These are phyloP conservation scores for Ophiostoma himal-ulmi DNA, from an alignment of 2,329 filamentous ascomycete genomes.

Conservation along the genomic window DNA sequence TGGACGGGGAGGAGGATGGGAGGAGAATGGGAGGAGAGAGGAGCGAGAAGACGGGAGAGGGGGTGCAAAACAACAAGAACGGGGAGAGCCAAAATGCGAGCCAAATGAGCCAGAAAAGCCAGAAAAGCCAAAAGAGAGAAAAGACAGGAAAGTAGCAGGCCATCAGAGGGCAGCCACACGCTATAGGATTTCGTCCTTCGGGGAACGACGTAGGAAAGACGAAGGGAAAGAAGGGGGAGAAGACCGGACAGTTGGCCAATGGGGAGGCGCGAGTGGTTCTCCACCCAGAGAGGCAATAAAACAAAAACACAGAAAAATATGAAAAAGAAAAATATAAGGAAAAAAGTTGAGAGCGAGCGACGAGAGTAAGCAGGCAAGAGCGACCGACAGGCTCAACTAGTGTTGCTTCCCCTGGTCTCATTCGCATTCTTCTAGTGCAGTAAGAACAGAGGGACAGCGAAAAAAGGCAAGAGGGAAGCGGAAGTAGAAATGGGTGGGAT, in stretches of 20 bases:
- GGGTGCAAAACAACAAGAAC: slow-evolving; percentile 19
- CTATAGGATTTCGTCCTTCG: slow-evolving; percentile 8
- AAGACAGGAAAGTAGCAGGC: slow-evolving; percentile 1
- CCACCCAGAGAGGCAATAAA: slow-evolving; percentile 18
- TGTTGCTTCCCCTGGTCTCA: slow-evolving; percentile 15
- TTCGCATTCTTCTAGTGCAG: slow-evolving; percentile 11
- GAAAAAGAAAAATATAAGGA: slow-evolving; percentile 16
- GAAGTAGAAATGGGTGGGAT: slow-evolving; percentile 1
- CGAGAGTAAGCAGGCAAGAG: slow-evolving; percentile 14
- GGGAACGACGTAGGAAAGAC: slow-evolving; percentile 12
- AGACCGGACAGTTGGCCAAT: slow-evolving; percentile 17
- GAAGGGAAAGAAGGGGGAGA: slow-evolving; percentile 20
- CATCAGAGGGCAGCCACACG: slow-evolving; percentile 14
- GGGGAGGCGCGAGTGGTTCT: slow-evolving; percentile 4
- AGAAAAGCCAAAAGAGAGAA: neutral
- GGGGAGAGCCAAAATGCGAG: slow-evolving; percentile 12
- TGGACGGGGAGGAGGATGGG: neutral
- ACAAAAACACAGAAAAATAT: slow-evolving; percentile 21
- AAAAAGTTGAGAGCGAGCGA: slow-evolving; percentile 17
- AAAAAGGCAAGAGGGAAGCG: neutral
- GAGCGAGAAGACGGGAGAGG: slow-evolving; percentile 12
- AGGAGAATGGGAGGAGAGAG: slow-evolving; percentile 12
- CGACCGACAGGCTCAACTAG: slow-evolving; percentile 13
- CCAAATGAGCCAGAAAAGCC: neutral
- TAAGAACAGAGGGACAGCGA: neutral